Evolutionary conservation across 148 eudicot genomes (phyloP).

Genomic region (Rhododendron ovatum): DNA sequence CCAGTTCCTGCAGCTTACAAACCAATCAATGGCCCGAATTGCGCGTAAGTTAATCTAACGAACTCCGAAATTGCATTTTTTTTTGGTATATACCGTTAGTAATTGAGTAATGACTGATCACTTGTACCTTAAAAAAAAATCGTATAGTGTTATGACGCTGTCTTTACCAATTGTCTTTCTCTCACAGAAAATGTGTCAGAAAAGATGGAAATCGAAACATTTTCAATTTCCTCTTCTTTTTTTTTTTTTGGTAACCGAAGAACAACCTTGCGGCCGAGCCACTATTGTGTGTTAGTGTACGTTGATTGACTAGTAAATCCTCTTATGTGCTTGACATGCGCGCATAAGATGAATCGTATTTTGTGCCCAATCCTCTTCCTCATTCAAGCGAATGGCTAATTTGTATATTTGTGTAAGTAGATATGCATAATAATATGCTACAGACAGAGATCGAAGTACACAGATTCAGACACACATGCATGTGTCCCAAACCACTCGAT

Average conservation of each 20-base stretch:
- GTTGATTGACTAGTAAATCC: neutral
- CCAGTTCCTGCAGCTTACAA: conserved; percentile 25
- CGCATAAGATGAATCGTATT: neutral
- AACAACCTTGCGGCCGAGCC: no score
- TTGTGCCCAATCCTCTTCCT: neutral
- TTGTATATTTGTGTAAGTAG: neutral
- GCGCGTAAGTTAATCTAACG: conserved; percentile 37
- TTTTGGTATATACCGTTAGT: neutral
- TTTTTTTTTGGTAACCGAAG: no score
- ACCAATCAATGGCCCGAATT: conserved; percentile 38
- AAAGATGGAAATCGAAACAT: neutral
- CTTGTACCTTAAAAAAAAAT: neutral
- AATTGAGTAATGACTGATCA: neutral
- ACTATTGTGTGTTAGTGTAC: neutral
- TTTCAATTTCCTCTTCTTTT: neutral
- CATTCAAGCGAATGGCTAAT: neutral
- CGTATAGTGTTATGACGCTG: no score
- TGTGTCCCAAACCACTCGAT: no score
- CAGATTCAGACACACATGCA: no score
- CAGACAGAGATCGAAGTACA: no score
- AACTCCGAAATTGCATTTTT: neutral
- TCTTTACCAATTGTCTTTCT: neutral
- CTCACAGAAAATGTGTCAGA: neutral
- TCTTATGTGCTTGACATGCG: neutral
- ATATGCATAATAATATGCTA: neutral